Conservation (phyloP, 1,284 basidiomycete species). For the Cryptococcus jaspeensis region DNA sequence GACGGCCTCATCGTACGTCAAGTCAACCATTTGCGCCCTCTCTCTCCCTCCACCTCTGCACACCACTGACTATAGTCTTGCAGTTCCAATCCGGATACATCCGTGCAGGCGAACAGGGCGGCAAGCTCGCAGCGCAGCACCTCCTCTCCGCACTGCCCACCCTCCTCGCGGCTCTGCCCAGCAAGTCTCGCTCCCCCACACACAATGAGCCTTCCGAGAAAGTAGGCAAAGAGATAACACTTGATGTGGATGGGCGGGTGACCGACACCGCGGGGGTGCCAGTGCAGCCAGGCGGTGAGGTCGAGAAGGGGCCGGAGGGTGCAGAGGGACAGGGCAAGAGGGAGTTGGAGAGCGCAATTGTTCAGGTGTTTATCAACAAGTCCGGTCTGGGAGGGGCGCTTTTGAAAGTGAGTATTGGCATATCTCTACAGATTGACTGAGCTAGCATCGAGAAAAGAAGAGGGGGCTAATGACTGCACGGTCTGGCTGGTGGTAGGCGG, state of each 20-base stretch:
- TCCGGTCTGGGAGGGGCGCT: constrained; percentile 36
- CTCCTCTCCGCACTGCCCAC: background rate
- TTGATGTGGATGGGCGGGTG: constrained; percentile 7
- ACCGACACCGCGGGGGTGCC: background rate
- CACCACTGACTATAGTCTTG: background rate
- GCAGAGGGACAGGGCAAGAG: background rate
- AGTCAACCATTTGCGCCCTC: too few relatives aligned
- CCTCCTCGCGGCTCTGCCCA: constrained; percentile 24
- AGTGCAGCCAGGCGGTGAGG: background rate
- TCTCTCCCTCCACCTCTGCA: background rate
- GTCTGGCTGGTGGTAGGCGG: constrained; percentile 27
- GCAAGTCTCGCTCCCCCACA: too few relatives aligned
- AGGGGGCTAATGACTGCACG: too few relatives aligned
- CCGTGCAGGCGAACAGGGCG: constrained; percentile 37
- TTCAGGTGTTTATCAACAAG: constrained; percentile 47
- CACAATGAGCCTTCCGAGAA: too few relatives aligned
- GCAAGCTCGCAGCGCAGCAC: constrained; percentile 35
- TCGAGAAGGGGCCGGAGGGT: too few relatives aligned
- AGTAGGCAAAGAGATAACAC: too few relatives aligned
- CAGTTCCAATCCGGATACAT: constrained; percentile 36
- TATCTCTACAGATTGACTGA: background rate
- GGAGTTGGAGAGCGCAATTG: constrained; percentile 24
- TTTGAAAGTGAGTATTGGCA: constrained; percentile 32
- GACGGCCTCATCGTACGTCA: constrained; percentile 43
- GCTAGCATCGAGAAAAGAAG: too few relatives aligned